phyloP scores from a whole-genome alignment of 2,329 filamentous ascomycete species.

The Hypocrella siamensis region DNA sequence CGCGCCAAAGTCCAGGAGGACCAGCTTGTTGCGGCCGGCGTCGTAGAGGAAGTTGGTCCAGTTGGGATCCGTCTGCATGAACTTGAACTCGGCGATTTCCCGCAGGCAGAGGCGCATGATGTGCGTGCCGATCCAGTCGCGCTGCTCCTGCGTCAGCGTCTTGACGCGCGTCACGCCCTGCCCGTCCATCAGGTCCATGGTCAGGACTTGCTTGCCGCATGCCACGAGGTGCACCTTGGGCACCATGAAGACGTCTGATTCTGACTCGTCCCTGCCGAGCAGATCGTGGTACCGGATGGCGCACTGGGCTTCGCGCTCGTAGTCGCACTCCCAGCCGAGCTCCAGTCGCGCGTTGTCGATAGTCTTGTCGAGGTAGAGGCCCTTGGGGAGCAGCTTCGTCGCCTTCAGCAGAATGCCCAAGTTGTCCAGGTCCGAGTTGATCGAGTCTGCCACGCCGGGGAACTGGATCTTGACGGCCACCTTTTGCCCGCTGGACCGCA shows the following conservation, averaged over 20 bases:
- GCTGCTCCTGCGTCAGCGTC: slow-evolving; percentile 63
- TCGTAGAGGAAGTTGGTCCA: slow-evolving; percentile 99
- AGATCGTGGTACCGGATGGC: slow-evolving; percentile 61
- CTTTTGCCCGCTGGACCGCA: slow-evolving; percentile 56
- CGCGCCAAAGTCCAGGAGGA: slow-evolving; percentile 91
- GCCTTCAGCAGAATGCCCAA: slow-evolving; percentile 80
- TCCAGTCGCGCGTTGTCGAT: slow-evolving; percentile 89
- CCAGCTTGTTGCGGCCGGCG: slow-evolving; percentile 51
- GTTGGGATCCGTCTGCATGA: slow-evolving; percentile 99
- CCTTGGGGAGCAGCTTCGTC: slow-evolving; percentile 76
- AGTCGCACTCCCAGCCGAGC: slow-evolving; percentile 95
- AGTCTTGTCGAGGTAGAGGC: slow-evolving; percentile 89
- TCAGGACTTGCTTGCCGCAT: slow-evolving; percentile 73
- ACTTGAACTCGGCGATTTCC: slow-evolving; percentile 86
- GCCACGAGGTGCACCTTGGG: slow-evolving; percentile 66
- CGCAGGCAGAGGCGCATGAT: slow-evolving; percentile 82
- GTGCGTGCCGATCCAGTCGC: slow-evolving; percentile 92
- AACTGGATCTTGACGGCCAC: slow-evolving; percentile 98
- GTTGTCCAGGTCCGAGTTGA: slow-evolving; percentile 92
- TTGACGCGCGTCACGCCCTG: slow-evolving; percentile 69
- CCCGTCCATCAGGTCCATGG: slow-evolving; percentile 84
- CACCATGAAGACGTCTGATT: slow-evolving; percentile 61
- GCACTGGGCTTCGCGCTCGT: slow-evolving; percentile 73
- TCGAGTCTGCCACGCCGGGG: slow-evolving; percentile 86
- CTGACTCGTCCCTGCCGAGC: slow-evolving; percentile 47